These are phyloP conservation scores for Phytophthora kernoviae DNA, from an alignment of 352 stramenopile species.

Conservation along the genomic window DNA sequence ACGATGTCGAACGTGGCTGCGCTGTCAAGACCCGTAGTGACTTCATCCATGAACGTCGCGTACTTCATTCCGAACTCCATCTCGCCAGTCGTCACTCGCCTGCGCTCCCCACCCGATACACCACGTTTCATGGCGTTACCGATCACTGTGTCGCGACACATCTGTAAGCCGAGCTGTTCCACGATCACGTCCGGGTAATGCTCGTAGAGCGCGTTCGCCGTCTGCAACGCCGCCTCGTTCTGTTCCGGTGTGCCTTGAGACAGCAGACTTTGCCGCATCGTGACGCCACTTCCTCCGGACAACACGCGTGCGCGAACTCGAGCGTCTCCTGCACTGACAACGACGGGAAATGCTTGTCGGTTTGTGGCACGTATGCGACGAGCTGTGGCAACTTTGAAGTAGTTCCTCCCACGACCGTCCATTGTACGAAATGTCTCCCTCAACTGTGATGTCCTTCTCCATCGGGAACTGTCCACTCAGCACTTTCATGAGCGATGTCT, in stretches of 20 bases:
- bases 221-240: slow-evolving; percentile 21
- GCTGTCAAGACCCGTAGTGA: slow-evolving; percentile 87
- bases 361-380: slow-evolving; percentile 26
- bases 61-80: slow-evolving; percentile 38
- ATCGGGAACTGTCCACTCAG: slow-evolving; percentile 38
- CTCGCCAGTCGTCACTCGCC: slow-evolving; percentile 41
- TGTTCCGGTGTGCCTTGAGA: slow-evolving; percentile 16
- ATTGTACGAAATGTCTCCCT: slow-evolving; percentile 43
- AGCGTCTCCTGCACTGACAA: slow-evolving; percentile 40
- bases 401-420: slow-evolving; percentile 14
- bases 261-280: slow-evolving; percentile 52
- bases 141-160: slow-evolving; percentile 44
- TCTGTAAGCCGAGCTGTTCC: slow-evolving; percentile 30
- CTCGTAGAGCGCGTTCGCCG: slow-evolving; percentile 16
- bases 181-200: slow-evolving; percentile 30
- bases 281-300: slow-evolving; percentile 53
- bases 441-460: slow-evolving; percentile 26
- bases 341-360: slow-evolving; percentile 30
- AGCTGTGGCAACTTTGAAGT: slow-evolving; percentile 25
- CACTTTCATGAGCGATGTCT: slow-evolving; percentile 44
- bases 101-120: slow-evolving; percentile 83
- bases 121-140: slow-evolving; percentile 43
- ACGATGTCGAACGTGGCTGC: slow-evolving; percentile 88
- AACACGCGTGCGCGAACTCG: slow-evolving; percentile 31
- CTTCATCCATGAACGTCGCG: slow-evolving; percentile 79